These are phyloP conservation scores for Yarrowia deformans DNA, from an alignment of 805 yeast genomes.

Conservation along the genomic window DNA sequence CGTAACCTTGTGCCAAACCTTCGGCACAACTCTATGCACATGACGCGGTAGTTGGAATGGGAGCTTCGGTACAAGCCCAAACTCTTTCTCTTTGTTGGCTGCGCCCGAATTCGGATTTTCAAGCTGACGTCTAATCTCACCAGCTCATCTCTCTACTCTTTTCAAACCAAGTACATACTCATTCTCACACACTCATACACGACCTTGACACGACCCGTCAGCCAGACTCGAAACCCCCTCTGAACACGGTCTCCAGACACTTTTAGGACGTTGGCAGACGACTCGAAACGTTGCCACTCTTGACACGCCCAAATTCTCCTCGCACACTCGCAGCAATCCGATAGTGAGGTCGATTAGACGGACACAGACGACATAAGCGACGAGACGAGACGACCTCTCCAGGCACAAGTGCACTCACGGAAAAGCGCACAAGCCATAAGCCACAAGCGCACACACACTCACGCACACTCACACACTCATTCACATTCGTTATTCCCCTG, in stretches of 20 bases:
- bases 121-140: slow-evolving; percentile 28
- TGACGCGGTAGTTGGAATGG: slow-evolving; percentile 38
- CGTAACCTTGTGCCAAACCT: slow-evolving; percentile 2
- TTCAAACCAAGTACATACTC: background rate
- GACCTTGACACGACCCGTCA: slow-evolving; percentile 3
- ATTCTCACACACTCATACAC: background rate
- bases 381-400: too few relatives aligned
- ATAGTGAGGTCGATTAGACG: background rate
- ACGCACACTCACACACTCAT: background rate
- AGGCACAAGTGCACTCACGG: too few relatives aligned
- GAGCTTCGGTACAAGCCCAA: slow-evolving; percentile 32
- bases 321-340: background rate
- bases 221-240: too few relatives aligned
- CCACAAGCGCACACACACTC: too few relatives aligned
- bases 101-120: slow-evolving; percentile 36
- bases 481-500: background rate
- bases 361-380: background rate
- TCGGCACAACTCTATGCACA: slow-evolving; percentile 9
- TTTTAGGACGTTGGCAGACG: slow-evolving; percentile 3
- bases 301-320: background rate
- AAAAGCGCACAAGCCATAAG: too few relatives aligned
- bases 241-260: background rate
- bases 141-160: slow-evolving; percentile 14
- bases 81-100: slow-evolving; percentile 38
- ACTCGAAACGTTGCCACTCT: slow-evolving; percentile 9